Base-by-base conservation (phyloP, 176 grass and related monocot genomes). In the Dendrocalamus sinicus region DNA sequence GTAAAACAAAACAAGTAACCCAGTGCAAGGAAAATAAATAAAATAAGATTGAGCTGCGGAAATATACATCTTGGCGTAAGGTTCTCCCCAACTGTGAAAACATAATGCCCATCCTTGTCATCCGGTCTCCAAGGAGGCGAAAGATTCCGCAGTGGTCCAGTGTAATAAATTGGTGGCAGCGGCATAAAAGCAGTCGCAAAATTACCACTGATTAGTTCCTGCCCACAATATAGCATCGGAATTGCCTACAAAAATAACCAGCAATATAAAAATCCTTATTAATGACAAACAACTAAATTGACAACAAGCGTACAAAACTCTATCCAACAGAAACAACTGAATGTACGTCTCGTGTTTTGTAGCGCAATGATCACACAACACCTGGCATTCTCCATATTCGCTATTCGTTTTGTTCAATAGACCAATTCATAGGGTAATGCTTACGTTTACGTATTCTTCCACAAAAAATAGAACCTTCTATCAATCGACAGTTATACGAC, bases 21-120 rank as follows among this genome's bases (percentile, higher is more conserved):
- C 20, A n/a, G 16, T 68, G 22, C 60, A 85, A 59, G 58, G 17
- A 73, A 79, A 50, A 35, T 67, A 73, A 58, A 67, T 57, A 45
- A 43, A 77, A 48, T 35, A 47, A 73, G 35, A 66, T 30, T 76
- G 54, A 77, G 72, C 14, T 85, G 41, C 69, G 11, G 30, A 61
- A 76, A 83, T 37, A 87, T 98, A 95, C 96, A 95, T 98, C 96
- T 90, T 64, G 93, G 91, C 51, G 93, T 95, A 64, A 98, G 96
- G 87, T 87, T 91, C 62, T 93, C 96, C 54, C 93, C 96, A 58
- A 94, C 83, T 19, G 58, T 74, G 11, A 92, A 98, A 81, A 95
- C 90, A 85, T 98, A 98, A 62, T 95, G 93, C 12, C 96, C 96
- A 83, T 98, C 96, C 81, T 94, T 94, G 83, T 98, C 93, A 89